Conservation (phyloP, 73 alveolate species). For the Blepharisma japonicum region DNA sequence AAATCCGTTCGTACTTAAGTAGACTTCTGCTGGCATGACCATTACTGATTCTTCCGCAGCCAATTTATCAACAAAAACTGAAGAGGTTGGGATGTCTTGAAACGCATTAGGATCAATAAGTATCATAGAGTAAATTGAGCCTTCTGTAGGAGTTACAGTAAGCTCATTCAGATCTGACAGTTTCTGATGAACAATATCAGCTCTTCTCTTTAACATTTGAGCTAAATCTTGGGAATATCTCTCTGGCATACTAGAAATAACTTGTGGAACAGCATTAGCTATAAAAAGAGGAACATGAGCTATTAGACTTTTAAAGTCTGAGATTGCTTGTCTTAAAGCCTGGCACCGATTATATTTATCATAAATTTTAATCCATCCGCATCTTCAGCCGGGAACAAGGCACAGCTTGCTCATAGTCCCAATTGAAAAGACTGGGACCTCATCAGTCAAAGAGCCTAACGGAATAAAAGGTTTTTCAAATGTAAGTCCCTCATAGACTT, state of each 20-base stretch:
- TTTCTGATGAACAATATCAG: not conserved
- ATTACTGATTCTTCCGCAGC: not conserved
- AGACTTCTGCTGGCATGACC: not conserved
- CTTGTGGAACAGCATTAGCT: not conserved
- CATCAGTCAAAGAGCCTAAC: too few species aligned
- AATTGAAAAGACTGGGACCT: too few species aligned
- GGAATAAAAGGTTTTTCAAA: too few species aligned
- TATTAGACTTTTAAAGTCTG: not conserved
- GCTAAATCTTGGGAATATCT: not conserved
- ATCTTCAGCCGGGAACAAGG: slow-evolving; percentile 2
- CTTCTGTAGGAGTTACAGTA: not conserved
- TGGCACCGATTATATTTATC: not conserved
- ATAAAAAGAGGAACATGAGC: not conserved
- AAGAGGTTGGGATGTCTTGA: not conserved
- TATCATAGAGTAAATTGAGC: not conserved
- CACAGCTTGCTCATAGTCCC: not conserved
- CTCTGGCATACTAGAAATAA: not conserved
- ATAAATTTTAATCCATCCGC: not conserved
- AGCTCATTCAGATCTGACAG: not conserved
- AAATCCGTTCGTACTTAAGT: not conserved
- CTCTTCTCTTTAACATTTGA: not conserved
- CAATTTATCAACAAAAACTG: not conserved
- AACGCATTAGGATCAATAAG: not conserved
- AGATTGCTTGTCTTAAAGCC: not conserved
- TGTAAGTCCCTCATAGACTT: slow-evolving; percentile 86